phyloP scores from a whole-genome alignment of 306 rosid genomes.

The Herpetospermum pedunculosum region DNA sequence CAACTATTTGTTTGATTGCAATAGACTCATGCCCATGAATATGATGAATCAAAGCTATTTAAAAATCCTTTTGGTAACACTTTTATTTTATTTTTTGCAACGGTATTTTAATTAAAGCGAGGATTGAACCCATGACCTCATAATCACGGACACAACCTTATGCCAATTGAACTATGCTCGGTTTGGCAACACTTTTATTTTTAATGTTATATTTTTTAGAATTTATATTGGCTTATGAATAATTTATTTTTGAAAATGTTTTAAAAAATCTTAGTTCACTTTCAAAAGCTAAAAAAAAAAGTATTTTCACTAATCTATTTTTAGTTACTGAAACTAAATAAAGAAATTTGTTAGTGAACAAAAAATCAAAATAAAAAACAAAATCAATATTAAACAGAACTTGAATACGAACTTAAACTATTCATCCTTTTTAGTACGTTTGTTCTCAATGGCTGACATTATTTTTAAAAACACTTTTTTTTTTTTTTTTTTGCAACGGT shows the following conservation, averaged over 20 bases:
- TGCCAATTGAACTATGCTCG: too few species aligned
- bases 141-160: too few species aligned
- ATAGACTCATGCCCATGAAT: background rate
- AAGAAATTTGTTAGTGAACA: background rate
- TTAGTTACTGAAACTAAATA: background rate
- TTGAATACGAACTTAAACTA: too few species aligned
- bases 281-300: background rate
- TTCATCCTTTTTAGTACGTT: background rate
- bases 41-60: background rate
- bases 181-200: background rate
- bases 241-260: background rate
- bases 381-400: background rate
- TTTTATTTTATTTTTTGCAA: too few species aligned
- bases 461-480: too few species aligned
- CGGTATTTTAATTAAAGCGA: too few species aligned
- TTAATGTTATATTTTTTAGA: background rate
- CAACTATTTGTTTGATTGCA: constrained; percentile 15
- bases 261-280: background rate
- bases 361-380: background rate
- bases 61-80: background rate
- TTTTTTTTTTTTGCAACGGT: too few species aligned
- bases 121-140: too few species aligned
- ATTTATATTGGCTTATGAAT: background rate
- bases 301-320: background rate
- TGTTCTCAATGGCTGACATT: too few species aligned